Percentiles rank a stretch among this genome's conserved stretches.
Conservation (phyloP, 805 yeast species). For the Barnettozyma siamensis region DNA sequence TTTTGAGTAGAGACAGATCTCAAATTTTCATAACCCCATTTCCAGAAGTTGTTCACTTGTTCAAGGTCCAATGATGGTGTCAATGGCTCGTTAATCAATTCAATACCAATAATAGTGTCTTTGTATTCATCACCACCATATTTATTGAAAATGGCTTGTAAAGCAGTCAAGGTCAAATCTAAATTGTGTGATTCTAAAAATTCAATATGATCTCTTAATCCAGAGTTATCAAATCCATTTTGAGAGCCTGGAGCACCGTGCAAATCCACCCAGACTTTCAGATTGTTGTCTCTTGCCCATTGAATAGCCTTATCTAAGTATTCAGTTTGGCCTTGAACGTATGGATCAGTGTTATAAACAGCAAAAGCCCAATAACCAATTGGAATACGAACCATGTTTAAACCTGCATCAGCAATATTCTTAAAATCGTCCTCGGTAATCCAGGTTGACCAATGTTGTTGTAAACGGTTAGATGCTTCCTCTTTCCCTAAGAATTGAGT, state of each 20-base stretch:
- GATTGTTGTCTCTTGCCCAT: constrained; percentile 60
- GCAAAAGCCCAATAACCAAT: constrained; percentile 92
- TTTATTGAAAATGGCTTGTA: constrained; percentile 48
- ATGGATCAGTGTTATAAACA: constrained; percentile 63
- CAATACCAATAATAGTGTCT: constrained; percentile 78
- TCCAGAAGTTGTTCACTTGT: constrained; percentile 52
- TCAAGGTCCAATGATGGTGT: constrained; percentile 62
- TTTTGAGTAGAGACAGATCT: constrained; percentile 52
- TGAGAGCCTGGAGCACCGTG: constrained; percentile 98
- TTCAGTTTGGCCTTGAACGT: constrained; percentile 72
- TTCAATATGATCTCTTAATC: constrained; percentile 55
- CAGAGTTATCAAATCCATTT: constrained; percentile 94
- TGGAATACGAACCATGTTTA: constrained; percentile 70
- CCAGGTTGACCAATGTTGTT: constrained; percentile 52
- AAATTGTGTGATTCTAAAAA: constrained; percentile 56
- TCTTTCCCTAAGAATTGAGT: constrained; percentile 44
- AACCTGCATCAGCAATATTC: constrained; percentile 45
- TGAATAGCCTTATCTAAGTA: constrained; percentile 71
- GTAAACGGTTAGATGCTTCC: constrained; percentile 37
- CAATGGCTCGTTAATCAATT: constrained; percentile 85
- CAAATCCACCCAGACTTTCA: constrained; percentile 85
- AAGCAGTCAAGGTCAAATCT: constrained; percentile 47
- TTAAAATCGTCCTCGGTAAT: constrained; percentile 54
- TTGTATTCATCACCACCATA: constrained; percentile 57
- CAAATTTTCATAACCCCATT: constrained; percentile 57